These are phyloP conservation scores for Rhynchospora pubera DNA, from an alignment of 176 grass and related monocot genomes.

Conservation along the genomic window DNA sequence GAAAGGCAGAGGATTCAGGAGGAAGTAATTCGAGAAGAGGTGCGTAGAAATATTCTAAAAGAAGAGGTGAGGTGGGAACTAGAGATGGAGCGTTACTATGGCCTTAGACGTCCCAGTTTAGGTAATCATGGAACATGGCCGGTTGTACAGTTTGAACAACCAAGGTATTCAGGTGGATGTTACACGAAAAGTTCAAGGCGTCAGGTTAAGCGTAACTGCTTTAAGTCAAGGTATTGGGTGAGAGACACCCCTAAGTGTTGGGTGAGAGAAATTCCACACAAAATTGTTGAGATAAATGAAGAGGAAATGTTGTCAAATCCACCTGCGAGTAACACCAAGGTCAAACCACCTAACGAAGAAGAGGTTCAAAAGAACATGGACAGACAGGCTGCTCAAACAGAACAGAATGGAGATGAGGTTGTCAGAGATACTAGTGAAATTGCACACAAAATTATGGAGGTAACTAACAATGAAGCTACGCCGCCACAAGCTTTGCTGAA, in stretches of 20 bases:
- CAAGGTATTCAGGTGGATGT: background rate
- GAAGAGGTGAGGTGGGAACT: conserved; percentile 34
- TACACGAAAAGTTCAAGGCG: background rate
- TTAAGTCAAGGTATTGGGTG: background rate
- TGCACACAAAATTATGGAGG: background rate
- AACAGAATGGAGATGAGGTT: background rate
- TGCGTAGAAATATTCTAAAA: conserved; percentile 21
- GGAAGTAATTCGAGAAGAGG: conserved; percentile 27
- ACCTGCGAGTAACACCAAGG: background rate
- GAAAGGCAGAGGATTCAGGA: conserved; percentile 33
- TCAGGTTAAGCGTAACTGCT: background rate
- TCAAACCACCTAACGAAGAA: background rate
- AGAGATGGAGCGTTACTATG: conserved; percentile 7
- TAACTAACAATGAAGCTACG: background rate
- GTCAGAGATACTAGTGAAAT: background rate
- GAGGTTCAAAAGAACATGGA: background rate
- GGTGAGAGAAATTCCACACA: background rate
- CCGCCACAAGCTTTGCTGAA: background rate
- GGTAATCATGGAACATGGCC: background rate
- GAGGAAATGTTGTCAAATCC: background rate
- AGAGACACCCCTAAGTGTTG: background rate
- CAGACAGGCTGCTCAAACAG: background rate
- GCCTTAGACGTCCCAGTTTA: background rate
- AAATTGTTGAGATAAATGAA: conserved; percentile 11
- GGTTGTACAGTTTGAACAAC: background rate